Conservation (phyloP, 2,329 filamentous ascomycete genomes). For the Paradendryphiella salina region DNA sequence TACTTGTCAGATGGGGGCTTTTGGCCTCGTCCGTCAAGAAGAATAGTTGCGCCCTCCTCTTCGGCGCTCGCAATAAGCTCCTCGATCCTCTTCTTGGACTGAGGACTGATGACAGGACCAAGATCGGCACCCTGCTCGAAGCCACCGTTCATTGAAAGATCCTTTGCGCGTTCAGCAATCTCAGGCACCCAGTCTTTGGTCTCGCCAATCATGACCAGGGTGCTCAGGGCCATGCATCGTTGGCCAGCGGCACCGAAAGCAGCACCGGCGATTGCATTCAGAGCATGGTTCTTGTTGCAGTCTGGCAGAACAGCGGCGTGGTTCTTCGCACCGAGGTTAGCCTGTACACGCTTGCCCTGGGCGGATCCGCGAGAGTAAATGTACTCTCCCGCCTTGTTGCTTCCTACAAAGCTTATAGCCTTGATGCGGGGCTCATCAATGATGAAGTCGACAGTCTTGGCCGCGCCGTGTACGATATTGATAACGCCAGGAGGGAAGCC, state of each 20-base stretch:
- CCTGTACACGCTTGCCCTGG: slow-evolving; percentile 86
- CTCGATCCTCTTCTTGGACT: slow-evolving; percentile 80
- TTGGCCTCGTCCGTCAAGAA: slow-evolving; percentile 78
- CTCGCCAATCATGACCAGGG: slow-evolving; percentile 80
- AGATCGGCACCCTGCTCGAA: slow-evolving; percentile 81
- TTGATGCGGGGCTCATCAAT: slow-evolving; percentile 84
- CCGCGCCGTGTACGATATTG: slow-evolving; percentile 80
- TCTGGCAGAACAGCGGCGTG: slow-evolving; percentile 82
- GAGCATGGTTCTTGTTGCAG: slow-evolving; percentile 86
- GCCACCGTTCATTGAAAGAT: slow-evolving; percentile 74
- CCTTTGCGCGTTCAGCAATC: slow-evolving; percentile 74
- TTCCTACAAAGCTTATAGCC: slow-evolving; percentile 82
- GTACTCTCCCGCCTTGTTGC: slow-evolving; percentile 87
- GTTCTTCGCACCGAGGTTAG: slow-evolving; percentile 87
- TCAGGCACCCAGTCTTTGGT: slow-evolving; percentile 81
- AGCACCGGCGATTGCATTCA: slow-evolving; percentile 81
- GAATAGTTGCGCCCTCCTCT: slow-evolving; percentile 76
- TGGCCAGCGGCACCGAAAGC: slow-evolving; percentile 85
- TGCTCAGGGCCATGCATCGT: slow-evolving; percentile 84
- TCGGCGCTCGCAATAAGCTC: slow-evolving; percentile 74
- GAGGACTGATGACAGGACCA: slow-evolving; percentile 78
- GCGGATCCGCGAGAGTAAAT: slow-evolving; percentile 78
- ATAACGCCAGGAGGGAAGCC: slow-evolving; percentile 81
- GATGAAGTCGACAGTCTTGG: slow-evolving; percentile 82
- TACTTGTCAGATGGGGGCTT: slow-evolving; percentile 73